Evolutionary conservation across 1,284 basidiomycete genomes (phyloP), one percentile per base, ranked within the genome.

Genomic region (Chalciporus sp.): DNA sequence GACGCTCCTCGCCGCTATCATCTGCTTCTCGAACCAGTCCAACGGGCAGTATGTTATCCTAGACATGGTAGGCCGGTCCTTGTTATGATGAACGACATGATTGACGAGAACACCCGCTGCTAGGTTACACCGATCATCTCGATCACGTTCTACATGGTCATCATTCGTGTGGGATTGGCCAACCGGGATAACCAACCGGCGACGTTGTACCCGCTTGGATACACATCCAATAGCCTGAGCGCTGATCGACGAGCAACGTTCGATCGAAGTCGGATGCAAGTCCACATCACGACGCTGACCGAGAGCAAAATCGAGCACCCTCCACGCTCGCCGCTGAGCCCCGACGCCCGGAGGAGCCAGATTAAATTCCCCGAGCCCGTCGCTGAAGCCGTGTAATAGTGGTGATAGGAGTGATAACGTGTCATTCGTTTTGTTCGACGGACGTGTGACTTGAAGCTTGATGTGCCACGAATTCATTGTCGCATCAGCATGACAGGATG

Each of bases 111-210:
- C n/a, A n/a, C n/a, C n/a, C n/a, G n/a, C n/a, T n/a, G n/a, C n/a
- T n/a, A 55, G 53, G 37, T 55, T 14, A 42, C 59, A 6, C 65
- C 68, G 1, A 64, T 71, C 55, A 70, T 71, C 44, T 68, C 67
- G 1, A 70, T 70, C 33, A n/a, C 37, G 3, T 54, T 54, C 14
- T 55, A 55, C 44, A 55, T 55, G 52, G 37, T 55, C 19, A 55
- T 55, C n/a, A 55, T 54, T 14, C 53, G 53, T 6, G 41, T 55
- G 54, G 53, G 59, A 3, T 12, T 64, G 23, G 44, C 59, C 14
- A 49, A 52, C 19, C 49, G 46, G 14, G 40, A 20, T 10, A 54
- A n/a, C 28, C 54, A 43, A 8, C 2, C 7, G 12, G 26, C 16
- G 17, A 42, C 44, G 16, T 3, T 11, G 9, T 19, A 44, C 19